phyloP scores from a whole-genome alignment of 768 basidiomycete genomes.

The Boletus eberwhitei region DNA sequence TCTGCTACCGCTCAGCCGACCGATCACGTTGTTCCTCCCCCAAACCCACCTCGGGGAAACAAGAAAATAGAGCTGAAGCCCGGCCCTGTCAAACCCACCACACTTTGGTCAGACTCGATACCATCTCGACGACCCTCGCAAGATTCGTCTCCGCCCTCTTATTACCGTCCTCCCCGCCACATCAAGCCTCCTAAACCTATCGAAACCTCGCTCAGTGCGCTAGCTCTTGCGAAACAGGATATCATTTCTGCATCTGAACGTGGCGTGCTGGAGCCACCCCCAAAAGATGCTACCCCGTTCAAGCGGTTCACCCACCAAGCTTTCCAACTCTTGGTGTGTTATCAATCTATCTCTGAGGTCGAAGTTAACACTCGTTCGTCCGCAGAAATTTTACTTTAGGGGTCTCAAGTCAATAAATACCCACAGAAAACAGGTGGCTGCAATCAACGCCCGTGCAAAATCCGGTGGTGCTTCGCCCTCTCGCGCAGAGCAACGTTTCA shows the following conservation, averaged over 20 bases:
- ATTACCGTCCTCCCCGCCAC: slow-evolving; percentile 27
- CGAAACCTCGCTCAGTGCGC: slow-evolving; percentile 28
- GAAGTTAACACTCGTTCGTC: not conserved
- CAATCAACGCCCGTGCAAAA: slow-evolving; percentile 53
- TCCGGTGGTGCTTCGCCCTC: slow-evolving; percentile 61
- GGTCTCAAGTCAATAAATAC: slow-evolving; percentile 71
- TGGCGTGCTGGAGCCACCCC: slow-evolving; percentile 67
- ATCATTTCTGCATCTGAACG: slow-evolving; percentile 61
- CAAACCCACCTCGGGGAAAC: slow-evolving; percentile 34
- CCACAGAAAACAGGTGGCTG: slow-evolving; percentile 51
- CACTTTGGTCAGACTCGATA: slow-evolving; percentile 19
- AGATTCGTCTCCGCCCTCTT: slow-evolving; percentile 23
- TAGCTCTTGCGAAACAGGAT: slow-evolving; percentile 58
- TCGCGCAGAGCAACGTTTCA: slow-evolving; percentile 66
- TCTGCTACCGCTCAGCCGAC: slow-evolving; percentile 12
- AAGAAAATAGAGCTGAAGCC: slow-evolving; percentile 61
- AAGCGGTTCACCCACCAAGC: slow-evolving; percentile 48
- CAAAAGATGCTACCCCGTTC: slow-evolving; percentile 55
- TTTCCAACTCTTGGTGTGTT: slow-evolving; percentile 44
- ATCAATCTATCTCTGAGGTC: not conserved
- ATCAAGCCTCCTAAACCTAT: slow-evolving; percentile 16
- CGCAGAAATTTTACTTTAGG: slow-evolving; percentile 79
- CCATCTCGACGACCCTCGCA: slow-evolving; percentile 22
- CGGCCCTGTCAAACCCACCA: slow-evolving; percentile 50
- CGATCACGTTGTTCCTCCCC: slow-evolving; percentile 26